A percentile compares a stretch with the other conserved stretches of the same genome.
phyloP scores from a whole-genome alignment of 129 eudicot species.

The Silybum marianum region DNA sequence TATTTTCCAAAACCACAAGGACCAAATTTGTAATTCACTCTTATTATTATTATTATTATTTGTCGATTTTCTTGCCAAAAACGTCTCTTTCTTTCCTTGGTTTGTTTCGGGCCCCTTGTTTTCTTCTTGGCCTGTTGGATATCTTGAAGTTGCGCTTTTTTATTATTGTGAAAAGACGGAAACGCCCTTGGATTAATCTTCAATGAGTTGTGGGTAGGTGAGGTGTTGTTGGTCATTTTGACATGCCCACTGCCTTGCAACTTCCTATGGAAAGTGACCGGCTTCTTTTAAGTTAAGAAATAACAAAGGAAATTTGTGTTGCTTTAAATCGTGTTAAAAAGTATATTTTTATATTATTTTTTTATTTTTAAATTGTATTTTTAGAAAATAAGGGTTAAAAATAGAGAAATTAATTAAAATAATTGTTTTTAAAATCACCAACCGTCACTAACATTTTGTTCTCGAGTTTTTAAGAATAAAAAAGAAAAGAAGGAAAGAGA shows the following conservation, averaged over 20 bases:
- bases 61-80: constrained; percentile 22
- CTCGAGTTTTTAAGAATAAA: too few relatives aligned
- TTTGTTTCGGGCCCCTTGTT: constrained; percentile 24
- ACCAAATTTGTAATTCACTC: too few relatives aligned
- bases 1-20: too few relatives aligned
- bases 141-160: constrained; percentile 11
- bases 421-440: too few relatives aligned
- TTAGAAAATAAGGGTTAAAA: too few relatives aligned
- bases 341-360: not conserved
- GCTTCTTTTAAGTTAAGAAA: not conserved
- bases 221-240: constrained; percentile 29
- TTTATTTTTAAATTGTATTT: not conserved
- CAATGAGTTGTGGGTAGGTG: not conserved
- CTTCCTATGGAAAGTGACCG: constrained; percentile 31
- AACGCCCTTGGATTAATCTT: constrained; percentile 10
- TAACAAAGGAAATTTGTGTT: not conserved
- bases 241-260: constrained; percentile 34
- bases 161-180: not conserved
- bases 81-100: constrained; percentile 28
- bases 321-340: not conserved
- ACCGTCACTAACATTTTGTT: too few relatives aligned
- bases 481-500: too few relatives aligned
- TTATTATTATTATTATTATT: too few relatives aligned
- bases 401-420: too few relatives aligned
- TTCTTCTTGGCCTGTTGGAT: constrained; percentile 23